Conservation (phyloP, 257 asterid species). For the Cordia subcordata region DNA sequence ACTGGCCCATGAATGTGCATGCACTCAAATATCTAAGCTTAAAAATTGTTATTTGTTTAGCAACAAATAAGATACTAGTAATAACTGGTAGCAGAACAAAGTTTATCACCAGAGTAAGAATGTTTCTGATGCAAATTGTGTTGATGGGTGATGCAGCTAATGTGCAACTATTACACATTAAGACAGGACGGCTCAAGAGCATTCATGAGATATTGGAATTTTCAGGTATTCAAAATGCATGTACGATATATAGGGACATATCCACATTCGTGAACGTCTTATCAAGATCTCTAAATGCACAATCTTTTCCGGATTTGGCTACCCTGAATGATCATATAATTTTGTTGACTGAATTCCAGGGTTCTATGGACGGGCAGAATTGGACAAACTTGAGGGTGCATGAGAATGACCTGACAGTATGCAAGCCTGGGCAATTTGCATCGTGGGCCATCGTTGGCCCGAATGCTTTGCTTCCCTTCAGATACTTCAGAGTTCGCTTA, state of each 20-base stretch:
- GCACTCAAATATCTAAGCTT: no score
- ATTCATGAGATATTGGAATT: conserved; percentile 74
- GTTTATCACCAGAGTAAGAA: neutral
- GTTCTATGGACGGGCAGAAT: conserved; percentile 73
- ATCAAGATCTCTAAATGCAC: neutral
- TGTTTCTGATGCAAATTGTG: neutral
- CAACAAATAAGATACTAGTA: no score
- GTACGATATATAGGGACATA: neutral
- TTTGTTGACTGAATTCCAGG: conserved; percentile 35
- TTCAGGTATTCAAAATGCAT: conserved; percentile 48
- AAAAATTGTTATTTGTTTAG: no score
- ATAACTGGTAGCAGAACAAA: no score
- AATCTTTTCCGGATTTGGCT: neutral
- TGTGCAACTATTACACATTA: conserved; percentile 92
- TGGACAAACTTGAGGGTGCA: conserved; percentile 84
- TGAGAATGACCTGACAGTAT: conserved; percentile 66
- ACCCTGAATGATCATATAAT: neutral
- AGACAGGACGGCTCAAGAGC: conserved; percentile 95
- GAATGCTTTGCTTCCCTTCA: conserved; percentile 77
- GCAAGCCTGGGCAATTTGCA: conserved; percentile 89
- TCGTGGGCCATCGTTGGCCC: conserved; percentile 88
- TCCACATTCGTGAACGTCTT: neutral
- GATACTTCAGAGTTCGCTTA: conserved; percentile 64
- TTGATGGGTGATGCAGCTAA: conserved; percentile 47
- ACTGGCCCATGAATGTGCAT: no score